Percentiles rank a stretch among this genome's conserved stretches.
These are phyloP conservation scores for Ophiostoma sp. DNA, from an alignment of 2,329 filamentous ascomycete genomes.

Conservation along the genomic window DNA sequence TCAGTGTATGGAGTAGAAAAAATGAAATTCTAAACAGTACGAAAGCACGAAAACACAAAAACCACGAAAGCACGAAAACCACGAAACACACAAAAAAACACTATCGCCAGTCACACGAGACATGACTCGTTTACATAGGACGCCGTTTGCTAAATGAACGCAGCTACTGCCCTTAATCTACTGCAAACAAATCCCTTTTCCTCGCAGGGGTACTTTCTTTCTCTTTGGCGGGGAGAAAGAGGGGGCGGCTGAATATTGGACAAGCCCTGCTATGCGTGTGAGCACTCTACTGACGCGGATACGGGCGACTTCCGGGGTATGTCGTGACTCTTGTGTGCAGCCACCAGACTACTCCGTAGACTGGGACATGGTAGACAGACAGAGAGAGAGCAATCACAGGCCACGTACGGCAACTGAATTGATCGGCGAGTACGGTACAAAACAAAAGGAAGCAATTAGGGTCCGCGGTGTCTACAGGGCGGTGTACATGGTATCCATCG, in stretches of 20 bases:
- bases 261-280: not conserved
- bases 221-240: not conserved
- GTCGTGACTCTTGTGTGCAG: not conserved
- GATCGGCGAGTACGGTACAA: not conserved
- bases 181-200: too few species aligned
- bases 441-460: not conserved
- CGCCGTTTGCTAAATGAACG: not conserved
- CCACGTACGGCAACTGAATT: not conserved
- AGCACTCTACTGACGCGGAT: not conserved
- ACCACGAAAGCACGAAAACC: not conserved
- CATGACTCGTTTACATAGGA: not conserved
- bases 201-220: not conserved
- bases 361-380: too few species aligned
- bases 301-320: not conserved
- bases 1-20: not conserved
- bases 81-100: not conserved
- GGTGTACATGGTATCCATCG: not conserved
- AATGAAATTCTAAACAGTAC: too few species aligned
- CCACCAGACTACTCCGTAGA: not conserved
- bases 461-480: not conserved
- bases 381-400: not conserved
- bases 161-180: not conserved
- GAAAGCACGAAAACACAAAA: not conserved
- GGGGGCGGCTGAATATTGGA: constrained; percentile 8
- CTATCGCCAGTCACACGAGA: not conserved